These are phyloP conservation scores for Aspergillus tamarii DNA, from an alignment of 2,329 filamentous ascomycete species.

Conservation along the genomic window DNA sequence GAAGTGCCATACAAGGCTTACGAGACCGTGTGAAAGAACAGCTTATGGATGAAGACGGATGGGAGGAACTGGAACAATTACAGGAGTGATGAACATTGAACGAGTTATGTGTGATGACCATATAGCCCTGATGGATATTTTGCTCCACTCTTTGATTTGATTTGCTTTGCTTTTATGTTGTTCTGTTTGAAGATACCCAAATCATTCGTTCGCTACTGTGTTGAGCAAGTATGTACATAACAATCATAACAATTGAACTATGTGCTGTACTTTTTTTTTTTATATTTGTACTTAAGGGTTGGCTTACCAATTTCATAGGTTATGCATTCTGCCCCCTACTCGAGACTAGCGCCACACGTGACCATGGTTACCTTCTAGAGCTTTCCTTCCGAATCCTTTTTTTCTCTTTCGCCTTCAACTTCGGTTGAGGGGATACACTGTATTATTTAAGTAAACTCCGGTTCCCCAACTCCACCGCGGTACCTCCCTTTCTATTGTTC, in stretches of 20 bases:
- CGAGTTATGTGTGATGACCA: conserved; percentile 5
- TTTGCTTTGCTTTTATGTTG: conserved; percentile 15
- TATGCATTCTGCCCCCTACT: background rate
- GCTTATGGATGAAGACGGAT: conserved; percentile 77
- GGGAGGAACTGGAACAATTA: conserved; percentile 74
- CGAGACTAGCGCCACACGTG: conserved; percentile 21
- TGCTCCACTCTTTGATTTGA: conserved; percentile 20
- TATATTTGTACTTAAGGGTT: background rate
- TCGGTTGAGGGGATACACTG: conserved; percentile 3
- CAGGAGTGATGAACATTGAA: conserved; percentile 27
- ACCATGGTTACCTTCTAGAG: conserved; percentile 37
- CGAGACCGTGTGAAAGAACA: conserved; percentile 75
- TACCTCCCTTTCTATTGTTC: background rate
- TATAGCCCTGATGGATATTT: conserved; percentile 10
- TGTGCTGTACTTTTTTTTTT: too few species aligned
- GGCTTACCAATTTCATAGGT: background rate
- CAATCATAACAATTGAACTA: too few species aligned
- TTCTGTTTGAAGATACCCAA: conserved; percentile 19
- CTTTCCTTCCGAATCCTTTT: conserved; percentile 37
- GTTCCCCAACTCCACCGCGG: background rate
- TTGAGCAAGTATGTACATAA: background rate
- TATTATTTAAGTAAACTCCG: conserved; percentile 1
- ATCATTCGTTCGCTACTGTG: conserved; percentile 1
- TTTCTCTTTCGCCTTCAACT: conserved; percentile 16
- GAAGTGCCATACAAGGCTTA: conserved; percentile 71